Evolutionary conservation across 208 protist genomes (phyloP).

Genomic region (Wallacemonas sp.): DNA sequence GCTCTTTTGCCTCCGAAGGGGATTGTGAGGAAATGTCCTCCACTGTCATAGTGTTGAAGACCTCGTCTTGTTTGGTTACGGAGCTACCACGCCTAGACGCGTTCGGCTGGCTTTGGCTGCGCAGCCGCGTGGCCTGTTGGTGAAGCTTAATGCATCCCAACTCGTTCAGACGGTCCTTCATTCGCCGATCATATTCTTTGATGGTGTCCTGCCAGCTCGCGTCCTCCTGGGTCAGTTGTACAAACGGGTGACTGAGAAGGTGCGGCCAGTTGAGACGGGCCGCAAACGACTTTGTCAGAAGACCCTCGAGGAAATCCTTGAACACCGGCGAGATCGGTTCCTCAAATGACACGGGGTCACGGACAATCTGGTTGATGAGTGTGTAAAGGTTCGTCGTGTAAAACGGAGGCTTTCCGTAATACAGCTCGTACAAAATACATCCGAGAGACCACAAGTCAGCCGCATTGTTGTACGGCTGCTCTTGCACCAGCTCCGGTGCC

Average conservation of each 20-base stretch:
- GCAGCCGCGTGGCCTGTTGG: constrained; percentile 13
- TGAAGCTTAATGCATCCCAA: constrained; percentile 57
- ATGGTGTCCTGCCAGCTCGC: constrained; percentile 58
- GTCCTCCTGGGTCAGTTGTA: constrained; percentile 72
- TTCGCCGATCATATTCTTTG: constrained; percentile 64
- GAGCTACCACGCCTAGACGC: neutral
- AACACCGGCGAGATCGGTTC: constrained; percentile 87
- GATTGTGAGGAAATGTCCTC: constrained; percentile 14
- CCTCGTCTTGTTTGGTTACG: constrained; percentile 17
- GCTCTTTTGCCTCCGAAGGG: constrained; percentile 18
- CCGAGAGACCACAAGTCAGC: constrained; percentile 98
- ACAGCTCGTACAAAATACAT: constrained; percentile 98
- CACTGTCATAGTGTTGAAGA: constrained; percentile 32
- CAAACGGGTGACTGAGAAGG: constrained; percentile 87
- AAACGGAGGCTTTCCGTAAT: constrained; percentile 96
- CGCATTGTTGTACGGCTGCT: constrained; percentile 94
- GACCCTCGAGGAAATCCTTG: constrained; percentile 90
- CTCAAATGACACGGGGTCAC: constrained; percentile 88
- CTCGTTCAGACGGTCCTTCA: constrained; percentile 79
- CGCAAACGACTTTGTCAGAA: constrained; percentile 93
- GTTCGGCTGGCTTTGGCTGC: constrained; percentile 18
- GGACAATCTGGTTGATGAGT: constrained; percentile 95
- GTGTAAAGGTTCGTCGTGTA: constrained; percentile 96
- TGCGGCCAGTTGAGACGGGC: constrained; percentile 93
- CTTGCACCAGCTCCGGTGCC: constrained; percentile 95